Base-by-base conservation (phyloP, 768 basidiomycete genomes). In the Leccinum variicolor region DNA sequence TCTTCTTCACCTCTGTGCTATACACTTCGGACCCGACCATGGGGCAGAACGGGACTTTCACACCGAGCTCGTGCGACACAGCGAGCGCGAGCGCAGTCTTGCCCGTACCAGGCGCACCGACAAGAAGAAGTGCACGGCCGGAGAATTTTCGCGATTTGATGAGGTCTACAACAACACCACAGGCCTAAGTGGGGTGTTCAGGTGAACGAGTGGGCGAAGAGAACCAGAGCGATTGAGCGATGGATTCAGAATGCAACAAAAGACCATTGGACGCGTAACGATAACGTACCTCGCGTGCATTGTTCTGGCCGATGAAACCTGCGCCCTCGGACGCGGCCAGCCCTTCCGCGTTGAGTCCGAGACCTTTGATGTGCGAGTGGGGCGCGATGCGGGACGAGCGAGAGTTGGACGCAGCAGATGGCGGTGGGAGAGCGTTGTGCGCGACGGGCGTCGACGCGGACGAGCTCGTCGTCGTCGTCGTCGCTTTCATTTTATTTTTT, bases 11-110 rank as follows among this genome's bases (percentile, higher is more conserved):
- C 74, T 98, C 96, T 3, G 91, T 86, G 41, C 88, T 92, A 70
- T 97, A 98, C 59, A 98, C 97, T 74, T 99, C 97, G 19, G 87
- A 90, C 0, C 97, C 97, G 45, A 98, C 97, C 93, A 98, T 98
- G 5, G 94, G 94, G 72, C 96, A 98, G 71, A 99, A 98, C 0
- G 97, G 97, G 1, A 98, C 95, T 67, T 97, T 97, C 21, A 83
- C 76, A 0, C 97, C 97, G 0, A 99, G 82, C 66, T 98, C 97
- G 58, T 98, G 95, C 6, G 94, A 89, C 26, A 98, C 84, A 0
- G 94, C 97, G n/a, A 98, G 74, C 2, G 97, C 95, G 26, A 98
- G 83, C 0, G 97, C 97, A 0, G 97, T 99, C 77, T 99, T 99
- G 11, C 97, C 96, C 3, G 97, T 99, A 15, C 97, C 95, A 1